phyloP scores from a whole-genome alignment of 129 eudicot species.

The Flaveria linearis region DNA sequence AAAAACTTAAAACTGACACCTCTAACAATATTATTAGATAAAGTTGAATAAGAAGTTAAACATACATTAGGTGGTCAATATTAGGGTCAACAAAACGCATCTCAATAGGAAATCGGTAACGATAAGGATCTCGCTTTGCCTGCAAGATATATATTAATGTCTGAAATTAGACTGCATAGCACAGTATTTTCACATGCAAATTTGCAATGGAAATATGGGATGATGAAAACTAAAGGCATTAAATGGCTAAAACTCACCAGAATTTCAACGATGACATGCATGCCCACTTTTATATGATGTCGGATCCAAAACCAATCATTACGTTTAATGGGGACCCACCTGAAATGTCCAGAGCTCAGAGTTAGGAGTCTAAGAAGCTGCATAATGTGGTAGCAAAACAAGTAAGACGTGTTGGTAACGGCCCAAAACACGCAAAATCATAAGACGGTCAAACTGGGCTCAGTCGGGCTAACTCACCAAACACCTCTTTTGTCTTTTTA shows the following conservation, averaged over 20 bases:
- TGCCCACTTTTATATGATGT: conserved; percentile 94
- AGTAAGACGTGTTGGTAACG: neutral
- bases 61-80: conserved; percentile 93
- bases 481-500: neutral
- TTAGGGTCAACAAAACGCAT: conserved; percentile 94
- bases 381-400: neutral
- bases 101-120: conserved; percentile 96
- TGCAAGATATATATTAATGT: conserved; percentile 37
- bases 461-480: neutral
- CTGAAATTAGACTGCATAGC: conserved; percentile 14
- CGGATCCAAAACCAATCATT: conserved; percentile 99
- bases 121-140: conserved; percentile 98
- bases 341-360: conserved; percentile 34
- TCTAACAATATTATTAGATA: conserved; percentile 3
- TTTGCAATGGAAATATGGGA: neutral
- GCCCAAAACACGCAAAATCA: neutral
- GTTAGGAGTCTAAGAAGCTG: conserved; percentile 12
- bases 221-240: neutral
- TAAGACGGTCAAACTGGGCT: neutral
- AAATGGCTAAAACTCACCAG: conserved; percentile 57
- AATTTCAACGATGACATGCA: conserved; percentile 91
- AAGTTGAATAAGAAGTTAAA: conserved; percentile 8
- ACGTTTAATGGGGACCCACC: conserved; percentile 97
- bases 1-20: neutral
- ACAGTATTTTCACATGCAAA: conserved; percentile 1